Base-by-base conservation (phyloP, 352 stramenopile species). In the Phytophthora foliorum region DNA sequence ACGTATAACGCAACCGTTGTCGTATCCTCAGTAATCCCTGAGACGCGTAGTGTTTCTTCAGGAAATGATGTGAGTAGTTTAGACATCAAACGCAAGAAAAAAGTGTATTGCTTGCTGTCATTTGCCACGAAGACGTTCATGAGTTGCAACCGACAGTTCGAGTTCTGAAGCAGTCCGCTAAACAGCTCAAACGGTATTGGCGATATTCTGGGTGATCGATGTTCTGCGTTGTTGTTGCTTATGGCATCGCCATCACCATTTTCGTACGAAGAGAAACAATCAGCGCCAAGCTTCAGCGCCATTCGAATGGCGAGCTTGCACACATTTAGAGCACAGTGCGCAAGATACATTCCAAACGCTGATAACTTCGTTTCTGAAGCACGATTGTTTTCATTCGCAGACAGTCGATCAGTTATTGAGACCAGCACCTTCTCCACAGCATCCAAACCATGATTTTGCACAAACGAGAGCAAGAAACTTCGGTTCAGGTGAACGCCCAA, bases 41-140 rank as follows among this genome's bases (percentile, higher is more conserved):
- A 63, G 22, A 68, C 24, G 21, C 2, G 56, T 29, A 91, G 36
- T 27, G 36, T 49, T 29, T 91, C 76, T 14, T 77, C 67, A 13
- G 80, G 62, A 70, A 91, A 91, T 8, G 77, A 69, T 4, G 71
- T 65, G 4, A 93, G 69, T 36, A 93, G 62, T 62, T 88, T 92
- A 9, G 78, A 57, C 81, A 90, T 90, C 16, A 92, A 34, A 0
- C 81, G 82, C 21, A 92, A 50, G 58, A 93, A 93, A 70, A 90
- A 90, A 0, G 80, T 79, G 41, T 80, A 92, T 51, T 91, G 82
- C 24, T 86, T 87, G 54, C 66, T 75, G 63, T 86, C 73, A 25
- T 89, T 91, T 34, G 53, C 63, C 17, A 87, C 41, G 53, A 92
- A 92, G 36, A 90, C 89, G 31, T 64, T 55, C 13, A 89, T 57